Evolutionary conservation across 2,329 filamentous ascomycete genomes (phyloP), one percentile per base, ranked within the genome.

Genomic region (Diplodia mutila): DNA sequence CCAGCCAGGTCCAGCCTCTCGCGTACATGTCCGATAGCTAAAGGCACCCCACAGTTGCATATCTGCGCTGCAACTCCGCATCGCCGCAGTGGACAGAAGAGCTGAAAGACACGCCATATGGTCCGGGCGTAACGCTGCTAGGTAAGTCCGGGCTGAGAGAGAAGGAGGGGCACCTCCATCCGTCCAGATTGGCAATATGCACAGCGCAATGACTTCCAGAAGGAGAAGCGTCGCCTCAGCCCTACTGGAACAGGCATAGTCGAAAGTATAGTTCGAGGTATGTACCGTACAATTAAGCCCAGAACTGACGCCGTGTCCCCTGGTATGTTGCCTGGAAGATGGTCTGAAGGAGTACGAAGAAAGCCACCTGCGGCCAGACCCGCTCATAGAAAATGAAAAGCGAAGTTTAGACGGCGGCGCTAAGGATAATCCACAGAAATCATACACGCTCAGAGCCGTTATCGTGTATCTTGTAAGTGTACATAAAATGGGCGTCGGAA

Each of bases 1-100:
- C 57, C 18, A 61, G 57, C 25, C 57, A 39, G 57, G 57, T 49
- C 57, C 57, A 61, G 57, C 57, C 57, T 46, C 23, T 61, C 57
- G 57, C 57, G 39, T 61, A 32, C 25, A 61, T 21, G 27, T 48
- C 57, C 57, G 57, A 25, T 23, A 23, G 7, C 34, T 23, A 27
- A 39, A 34, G 23, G 4, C 34, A 59, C 54, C 21, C 34, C 54
- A 46, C 54, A 42, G 23, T 9, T 46, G 54, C 54, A 42, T 25
- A 27, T 42, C 37, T 27, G 54, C 37, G n/a, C 29, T 18, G 32
- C 11, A 9, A n/a, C 51, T 5, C 18, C n/a, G 53, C 32, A 18
- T 18, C n/a, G 29, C 32, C n/a, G 18, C 42, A 21, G 18, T 9
- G 4, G 8, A 11, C 8, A 21, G 12, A 18, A 25, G 49, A 52